These are phyloP conservation scores for Hanseniaspora sp. DNA, from an alignment of 1,139 yeast genomes.

Conservation along the genomic window DNA sequence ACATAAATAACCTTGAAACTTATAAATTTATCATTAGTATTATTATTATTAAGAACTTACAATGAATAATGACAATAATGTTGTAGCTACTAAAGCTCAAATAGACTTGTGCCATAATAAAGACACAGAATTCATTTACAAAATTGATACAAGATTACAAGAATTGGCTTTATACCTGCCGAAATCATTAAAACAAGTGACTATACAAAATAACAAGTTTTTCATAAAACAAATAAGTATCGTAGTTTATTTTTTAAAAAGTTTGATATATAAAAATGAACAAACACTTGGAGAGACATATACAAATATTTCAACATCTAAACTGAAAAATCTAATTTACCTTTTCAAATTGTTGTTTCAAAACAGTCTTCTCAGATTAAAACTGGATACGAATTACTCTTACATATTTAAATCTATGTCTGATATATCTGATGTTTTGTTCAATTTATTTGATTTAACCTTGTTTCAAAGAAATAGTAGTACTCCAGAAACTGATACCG, in stretches of 20 bases:
- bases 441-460: not conserved
- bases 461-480: not conserved
- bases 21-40: too few relatives aligned
- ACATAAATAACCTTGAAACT: too few relatives aligned
- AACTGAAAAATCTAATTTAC: slow-evolving; percentile 1
- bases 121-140: not conserved
- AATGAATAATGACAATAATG: not conserved
- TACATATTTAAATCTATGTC: not conserved
- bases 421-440: not conserved
- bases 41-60: too few relatives aligned
- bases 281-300: slow-evolving; percentile 6
- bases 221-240: not conserved
- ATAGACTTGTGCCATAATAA: not conserved
- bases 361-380: not conserved
- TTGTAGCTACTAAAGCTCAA: slow-evolving; percentile 2
- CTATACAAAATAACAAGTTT: slow-evolving; percentile 1
- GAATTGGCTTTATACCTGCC: not conserved
- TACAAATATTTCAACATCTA: not conserved
- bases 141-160: not conserved
- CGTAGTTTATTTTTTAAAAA: not conserved
- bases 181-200: not conserved
- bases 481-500: not conserved
- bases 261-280: not conserved
- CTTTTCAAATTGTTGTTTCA: not conserved
- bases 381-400: not conserved